Evolutionary conservation across 805 yeast genomes (phyloP), one percentile per base, ranked within the genome.

Genomic region (Metschnikowia drakensbergensis): DNA sequence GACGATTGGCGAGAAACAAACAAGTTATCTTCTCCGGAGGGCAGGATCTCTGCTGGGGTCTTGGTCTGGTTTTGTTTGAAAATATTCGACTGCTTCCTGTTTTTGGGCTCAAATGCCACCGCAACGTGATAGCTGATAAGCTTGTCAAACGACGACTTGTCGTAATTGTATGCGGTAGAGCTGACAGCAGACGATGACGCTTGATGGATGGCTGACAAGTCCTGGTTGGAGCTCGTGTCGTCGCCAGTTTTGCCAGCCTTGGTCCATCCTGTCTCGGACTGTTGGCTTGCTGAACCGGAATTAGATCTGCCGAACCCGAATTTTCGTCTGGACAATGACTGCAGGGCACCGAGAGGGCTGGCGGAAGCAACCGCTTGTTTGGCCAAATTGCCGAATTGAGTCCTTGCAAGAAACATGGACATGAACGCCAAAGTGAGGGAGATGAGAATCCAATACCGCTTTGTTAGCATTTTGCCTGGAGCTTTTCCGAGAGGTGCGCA

Each of bases 21-120:
- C 57, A 75, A 82, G 60, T 84, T 86, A 60, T 87, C 95, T 60
- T 87, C 95, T 3, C 95, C 95, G 2, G 88, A 76, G 4, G 87
- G 82, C 5, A 74, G 69, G 36, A 57, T 53, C 34, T 61, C 48
- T 1, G 90, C 85, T 4, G 72, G 70, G 6, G 69, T 48, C 11
- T 59, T 65, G 39, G 55, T 57, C 34, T 57, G 57, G 29, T 57
- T 60, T 52, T 55, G 61, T 47, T 63, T 63, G 59, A 82, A 65
- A 51, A 72, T 52, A 64, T 77, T 72, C 49, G 78, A 76, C 42
- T 76, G 82, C 38, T 70, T 67, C 47, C 94, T 68, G 58, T 81
- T 83, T 60, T 87, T 87, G 3, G 94, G 88, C 60, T 82, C 86
- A 61, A 74, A 87, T 1, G 90, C 86, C 13, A 86, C 87, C 0